Evolutionary conservation across 306 rosid genomes (phyloP).

Genomic region (Pachyrhizus erosus): DNA sequence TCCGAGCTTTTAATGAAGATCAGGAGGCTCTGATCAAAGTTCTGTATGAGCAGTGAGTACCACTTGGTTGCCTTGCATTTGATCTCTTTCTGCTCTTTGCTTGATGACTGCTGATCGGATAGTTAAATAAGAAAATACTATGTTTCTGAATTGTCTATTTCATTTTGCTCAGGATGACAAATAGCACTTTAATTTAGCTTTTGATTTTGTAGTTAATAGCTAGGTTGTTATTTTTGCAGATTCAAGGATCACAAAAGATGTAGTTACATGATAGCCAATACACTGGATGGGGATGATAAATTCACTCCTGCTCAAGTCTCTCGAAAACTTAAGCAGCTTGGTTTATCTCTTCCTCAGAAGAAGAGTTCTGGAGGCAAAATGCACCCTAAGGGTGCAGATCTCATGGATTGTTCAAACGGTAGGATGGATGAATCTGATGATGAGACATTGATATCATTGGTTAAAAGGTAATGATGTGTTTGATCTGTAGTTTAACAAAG

Average conservation of each 20-base stretch:
- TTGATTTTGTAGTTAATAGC: slow-evolving; percentile 30
- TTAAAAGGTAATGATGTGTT: slow-evolving; percentile 58
- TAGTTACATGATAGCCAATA: slow-evolving; percentile 86
- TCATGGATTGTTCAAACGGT: slow-evolving; percentile 43
- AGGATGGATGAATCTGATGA: slow-evolving; percentile 65
- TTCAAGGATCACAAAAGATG: slow-evolving; percentile 87
- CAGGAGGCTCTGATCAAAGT: slow-evolving; percentile 72
- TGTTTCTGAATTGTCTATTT: slow-evolving; percentile 10
- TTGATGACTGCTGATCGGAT: slow-evolving; percentile 8
- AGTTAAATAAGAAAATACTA: slow-evolving; percentile 14
- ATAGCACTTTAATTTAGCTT: not conserved
- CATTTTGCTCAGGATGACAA: not conserved
- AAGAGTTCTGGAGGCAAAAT: slow-evolving; percentile 54
- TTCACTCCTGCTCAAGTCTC: slow-evolving; percentile 78
- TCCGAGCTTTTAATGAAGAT: slow-evolving; percentile 70
- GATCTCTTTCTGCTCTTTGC: slow-evolving; percentile 26
- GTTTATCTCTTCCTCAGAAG: slow-evolving; percentile 60
- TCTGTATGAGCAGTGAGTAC: slow-evolving; percentile 85
- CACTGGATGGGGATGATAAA: slow-evolving; percentile 68
- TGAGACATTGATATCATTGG: slow-evolving; percentile 68
- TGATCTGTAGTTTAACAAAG: slow-evolving; percentile 12
- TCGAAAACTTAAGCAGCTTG: slow-evolving; percentile 89
- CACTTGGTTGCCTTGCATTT: slow-evolving; percentile 43
- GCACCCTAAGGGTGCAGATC: slow-evolving; percentile 50
- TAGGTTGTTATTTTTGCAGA: slow-evolving; percentile 49